These are phyloP conservation scores for Kluyveromyces nonfermentans DNA, from an alignment of 805 yeast species.

Conservation along the genomic window DNA sequence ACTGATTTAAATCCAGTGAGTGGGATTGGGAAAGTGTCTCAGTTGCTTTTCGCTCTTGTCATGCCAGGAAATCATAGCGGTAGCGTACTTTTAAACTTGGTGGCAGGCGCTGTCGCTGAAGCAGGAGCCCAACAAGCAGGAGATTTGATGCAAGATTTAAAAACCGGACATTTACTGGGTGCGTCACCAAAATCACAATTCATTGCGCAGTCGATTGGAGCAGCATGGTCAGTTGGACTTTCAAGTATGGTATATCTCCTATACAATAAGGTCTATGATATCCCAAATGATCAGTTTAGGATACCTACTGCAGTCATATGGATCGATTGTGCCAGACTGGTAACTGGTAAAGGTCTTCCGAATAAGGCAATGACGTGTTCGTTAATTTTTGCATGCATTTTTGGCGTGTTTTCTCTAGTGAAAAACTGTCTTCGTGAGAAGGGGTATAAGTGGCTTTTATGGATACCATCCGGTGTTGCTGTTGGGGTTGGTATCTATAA, in stretches of 20 bases:
- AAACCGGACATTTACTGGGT: constrained; percentile 85
- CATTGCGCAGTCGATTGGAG: constrained; percentile 81
- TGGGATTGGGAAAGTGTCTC: constrained; percentile 92
- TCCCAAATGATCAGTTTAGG: constrained; percentile 74
- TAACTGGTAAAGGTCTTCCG: constrained; percentile 86
- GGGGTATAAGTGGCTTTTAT: constrained; percentile 34
- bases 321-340: constrained; percentile 92
- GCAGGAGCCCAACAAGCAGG: constrained; percentile 99
- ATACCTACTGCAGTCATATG: constrained; percentile 94
- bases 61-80: constrained; percentile 71
- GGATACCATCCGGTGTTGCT: constrained; percentile 90
- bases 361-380: constrained; percentile 59
- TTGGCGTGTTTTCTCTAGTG: constrained; percentile 59
- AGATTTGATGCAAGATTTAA: constrained; percentile 93
- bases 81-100: constrained; percentile 70
- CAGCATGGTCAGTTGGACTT: constrained; percentile 70
- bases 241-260: constrained; percentile 76
- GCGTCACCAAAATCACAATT: constrained; percentile 93
- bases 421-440: constrained; percentile 46
- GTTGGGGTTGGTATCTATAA: constrained; percentile 96
- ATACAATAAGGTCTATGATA: constrained; percentile 72
- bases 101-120: constrained; percentile 96
- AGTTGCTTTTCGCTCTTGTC: constrained; percentile 73
- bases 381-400: constrained; percentile 51
- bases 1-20: constrained; percentile 95